Base-by-base conservation (phyloP, 2,329 filamentous ascomycete genomes). In the Pseudogymnoascus sp. region DNA sequence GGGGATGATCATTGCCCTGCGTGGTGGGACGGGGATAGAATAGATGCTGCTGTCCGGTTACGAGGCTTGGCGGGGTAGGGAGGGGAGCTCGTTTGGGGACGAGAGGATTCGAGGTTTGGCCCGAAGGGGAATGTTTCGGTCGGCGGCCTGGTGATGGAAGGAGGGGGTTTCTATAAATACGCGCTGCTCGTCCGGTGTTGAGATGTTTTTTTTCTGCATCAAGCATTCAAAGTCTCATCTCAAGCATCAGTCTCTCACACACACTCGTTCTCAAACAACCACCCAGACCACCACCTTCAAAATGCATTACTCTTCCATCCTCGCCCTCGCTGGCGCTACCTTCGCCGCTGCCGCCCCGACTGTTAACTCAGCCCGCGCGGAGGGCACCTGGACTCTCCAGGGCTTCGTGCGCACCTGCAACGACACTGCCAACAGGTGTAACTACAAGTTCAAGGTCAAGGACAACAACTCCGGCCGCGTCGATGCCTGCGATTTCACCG, bases 341-440 rank as follows among this genome's bases (percentile, higher is more conserved):
- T 18, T 60, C 16, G 59, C 37, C 34, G 59, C 59, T 60, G 59
- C 59, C 23, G 34, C 59, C 37, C 59, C 59, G 2, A 34, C 59
- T 3, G 18, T 34, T 16, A 23, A 4, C 23, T 16, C 5, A 18
- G 59, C 37, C 59, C 59, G 59, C 59, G 37, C 59, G 10, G 59
- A 21, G 0, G 34, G 34, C 18, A 60, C 62, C 25, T 63, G 62
- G 62, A 61, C 62, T 0, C 56, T 63, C 36, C 23, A 61, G n/a
- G 34, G 25, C 59, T 63, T 63, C 56, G 56, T 61, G 7, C 62
- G 62, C 28, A 63, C 28, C 25, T 63, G 62, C 62, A 37, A 63
- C 28, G 62, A 63, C 18, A n/a, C 25, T 2, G 36, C 56, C 34
- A 63, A 63, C 62, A 18, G 10, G n/a, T 63, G 62, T 11, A 14